Percentiles rank a stretch among this genome's conserved stretches.
Conservation (phyloP, 805 yeast genomes). For the Suhomyces faveliae region DNA sequence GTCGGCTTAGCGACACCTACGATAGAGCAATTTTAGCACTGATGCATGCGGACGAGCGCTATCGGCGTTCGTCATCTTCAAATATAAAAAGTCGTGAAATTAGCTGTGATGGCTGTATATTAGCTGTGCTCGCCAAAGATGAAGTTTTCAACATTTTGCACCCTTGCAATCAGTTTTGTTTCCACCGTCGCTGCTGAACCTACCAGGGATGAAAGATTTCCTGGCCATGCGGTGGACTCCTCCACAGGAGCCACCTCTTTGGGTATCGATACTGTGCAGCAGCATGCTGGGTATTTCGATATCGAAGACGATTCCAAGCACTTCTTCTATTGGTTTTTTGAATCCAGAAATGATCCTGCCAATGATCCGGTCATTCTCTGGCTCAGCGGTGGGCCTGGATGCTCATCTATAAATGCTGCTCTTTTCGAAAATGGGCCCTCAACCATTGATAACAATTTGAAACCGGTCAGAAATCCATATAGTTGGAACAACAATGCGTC, state of each 20-base stretch:
- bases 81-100: too few relatives aligned
- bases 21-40: too few relatives aligned
- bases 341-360: conserved; percentile 30
- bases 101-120: too few relatives aligned
- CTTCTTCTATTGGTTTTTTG: conserved; percentile 31
- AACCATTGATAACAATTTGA: conserved; percentile 17
- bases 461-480: conserved; percentile 25
- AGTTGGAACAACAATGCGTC: conserved; percentile 30
- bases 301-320: conserved; percentile 29
- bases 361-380: conserved; percentile 32
- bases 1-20: too few relatives aligned
- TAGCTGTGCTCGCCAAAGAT: too few relatives aligned
- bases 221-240: neutral
- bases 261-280: conserved; percentile 38
- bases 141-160: neutral
- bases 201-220: neutral
- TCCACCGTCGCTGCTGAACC: neutral
- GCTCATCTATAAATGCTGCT: conserved; percentile 26
- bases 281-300: conserved; percentile 39
- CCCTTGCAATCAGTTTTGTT: neutral
- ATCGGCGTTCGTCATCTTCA: too few relatives aligned
- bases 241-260: conserved; percentile 18
- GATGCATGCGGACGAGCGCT: too few relatives aligned
- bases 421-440: conserved; percentile 32
- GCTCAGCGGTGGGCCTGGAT: conserved; percentile 35